Evolutionary conservation across 2,329 filamentous ascomycete genomes (phyloP).

Genomic region (Trichoderma sp.): DNA sequence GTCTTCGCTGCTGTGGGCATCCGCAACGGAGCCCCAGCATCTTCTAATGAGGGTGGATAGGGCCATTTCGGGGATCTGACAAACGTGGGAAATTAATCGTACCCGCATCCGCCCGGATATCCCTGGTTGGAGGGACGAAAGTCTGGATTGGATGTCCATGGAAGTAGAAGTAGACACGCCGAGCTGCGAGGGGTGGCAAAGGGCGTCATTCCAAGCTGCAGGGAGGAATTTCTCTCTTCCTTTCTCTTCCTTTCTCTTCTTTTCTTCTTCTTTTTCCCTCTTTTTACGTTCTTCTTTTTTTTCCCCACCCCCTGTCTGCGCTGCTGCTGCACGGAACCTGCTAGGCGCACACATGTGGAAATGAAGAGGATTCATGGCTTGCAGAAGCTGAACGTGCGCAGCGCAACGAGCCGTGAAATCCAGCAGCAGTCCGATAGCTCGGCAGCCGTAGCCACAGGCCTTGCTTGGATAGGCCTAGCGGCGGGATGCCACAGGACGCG

Average conservation of each 20-base stretch:
- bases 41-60: conserved; percentile 8
- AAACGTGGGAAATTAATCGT: conserved; percentile 15
- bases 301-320: neutral
- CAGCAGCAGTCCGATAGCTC: conserved; percentile 13
- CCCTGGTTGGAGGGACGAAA: neutral
- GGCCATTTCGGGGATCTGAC: conserved; percentile 11
- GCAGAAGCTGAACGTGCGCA: neutral
- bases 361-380: neutral
- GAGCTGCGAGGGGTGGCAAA: neutral
- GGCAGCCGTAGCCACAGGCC: conserved; percentile 6
- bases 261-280: neutral
- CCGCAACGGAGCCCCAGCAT: neutral
- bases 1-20: neutral
- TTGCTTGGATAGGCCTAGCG: conserved; percentile 12
- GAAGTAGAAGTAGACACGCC: neutral
- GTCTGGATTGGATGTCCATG: no score
- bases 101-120: neutral
- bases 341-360: neutral
- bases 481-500: conserved; percentile 11
- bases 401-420: neutral
- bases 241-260: neutral
- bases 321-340: neutral
- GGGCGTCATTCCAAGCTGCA: neutral
- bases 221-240: neutral
- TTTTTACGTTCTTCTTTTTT: neutral